A percentile compares a stretch with the other conserved stretches of the same genome.
Conservation (phyloP, 1,284 basidiomycete genomes). For the Lignosus rhinocerotis region DNA sequence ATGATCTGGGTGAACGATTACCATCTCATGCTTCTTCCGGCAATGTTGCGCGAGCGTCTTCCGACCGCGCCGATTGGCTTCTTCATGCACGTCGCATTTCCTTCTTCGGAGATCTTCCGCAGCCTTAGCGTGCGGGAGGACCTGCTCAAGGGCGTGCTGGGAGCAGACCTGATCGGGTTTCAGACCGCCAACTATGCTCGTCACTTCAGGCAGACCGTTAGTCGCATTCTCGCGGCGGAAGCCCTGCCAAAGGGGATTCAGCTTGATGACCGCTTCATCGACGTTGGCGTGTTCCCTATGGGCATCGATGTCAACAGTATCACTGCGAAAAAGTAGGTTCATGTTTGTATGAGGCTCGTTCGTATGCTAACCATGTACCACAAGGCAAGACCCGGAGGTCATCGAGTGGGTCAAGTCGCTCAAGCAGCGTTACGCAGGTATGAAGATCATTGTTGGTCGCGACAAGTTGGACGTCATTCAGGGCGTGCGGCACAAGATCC, state of each 20-base stretch:
- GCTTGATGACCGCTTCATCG: slow-evolving; percentile 65
- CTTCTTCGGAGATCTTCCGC: slow-evolving; percentile 85
- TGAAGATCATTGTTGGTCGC: slow-evolving; percentile 84
- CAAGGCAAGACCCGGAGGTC: slow-evolving; percentile 75
- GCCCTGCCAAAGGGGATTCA: slow-evolving; percentile 85
- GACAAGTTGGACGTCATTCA: slow-evolving; percentile 89
- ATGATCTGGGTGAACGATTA: slow-evolving; percentile 88
- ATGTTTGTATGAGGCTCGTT: no score
- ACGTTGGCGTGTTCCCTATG: slow-evolving; percentile 87
- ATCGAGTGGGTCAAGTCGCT: slow-evolving; percentile 79
- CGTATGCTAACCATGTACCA: slow-evolving; percentile 2
- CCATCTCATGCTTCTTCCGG: slow-evolving; percentile 83
- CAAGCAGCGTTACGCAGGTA: slow-evolving; percentile 77
- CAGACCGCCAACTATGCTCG: slow-evolving; percentile 83
- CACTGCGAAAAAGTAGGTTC: slow-evolving; percentile 62
- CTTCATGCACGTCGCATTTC: slow-evolving; percentile 90
- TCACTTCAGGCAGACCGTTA: slow-evolving; percentile 83
- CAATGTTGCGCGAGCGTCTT: slow-evolving; percentile 64
- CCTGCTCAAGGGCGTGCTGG: slow-evolving; percentile 74
- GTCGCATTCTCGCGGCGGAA: slow-evolving; percentile 78
- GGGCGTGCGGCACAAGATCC: slow-evolving; percentile 82
- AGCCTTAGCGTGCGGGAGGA: slow-evolving; percentile 72
- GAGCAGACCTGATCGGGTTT: slow-evolving; percentile 76
- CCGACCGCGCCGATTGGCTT: slow-evolving; percentile 79
- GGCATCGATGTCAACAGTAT: slow-evolving; percentile 81